These are phyloP conservation scores for Ustilago trichophora DNA, from an alignment of 1,284 basidiomycete genomes.

Conservation along the genomic window DNA sequence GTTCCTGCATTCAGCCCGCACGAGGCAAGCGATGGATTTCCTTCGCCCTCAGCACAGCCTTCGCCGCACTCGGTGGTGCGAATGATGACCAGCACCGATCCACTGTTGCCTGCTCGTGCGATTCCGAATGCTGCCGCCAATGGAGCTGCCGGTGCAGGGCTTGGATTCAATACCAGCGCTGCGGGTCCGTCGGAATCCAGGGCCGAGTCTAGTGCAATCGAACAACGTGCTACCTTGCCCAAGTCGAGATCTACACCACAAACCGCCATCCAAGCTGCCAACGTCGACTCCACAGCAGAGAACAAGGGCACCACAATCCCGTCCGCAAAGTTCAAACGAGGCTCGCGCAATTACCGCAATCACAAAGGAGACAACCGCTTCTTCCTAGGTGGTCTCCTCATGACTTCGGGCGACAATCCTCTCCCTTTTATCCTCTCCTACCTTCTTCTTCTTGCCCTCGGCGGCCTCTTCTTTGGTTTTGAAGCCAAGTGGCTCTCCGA, in stretches of 20 bases:
- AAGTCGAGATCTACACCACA: not conserved
- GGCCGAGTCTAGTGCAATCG: not conserved
- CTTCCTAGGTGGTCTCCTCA: constrained; percentile 50
- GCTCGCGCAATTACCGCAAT: constrained; percentile 37
- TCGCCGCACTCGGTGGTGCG: constrained; percentile 31
- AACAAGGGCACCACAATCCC: not conserved
- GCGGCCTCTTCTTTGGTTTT: constrained; percentile 58
- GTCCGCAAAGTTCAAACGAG: constrained; percentile 1
- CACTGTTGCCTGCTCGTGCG: constrained; percentile 19
- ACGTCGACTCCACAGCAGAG: not conserved
- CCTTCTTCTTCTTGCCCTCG: constrained; percentile 44
- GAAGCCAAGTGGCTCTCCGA: constrained; percentile 52
- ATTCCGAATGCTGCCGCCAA: constrained; percentile 1
- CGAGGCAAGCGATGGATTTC: constrained; percentile 15
- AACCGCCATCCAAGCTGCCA: not conserved
- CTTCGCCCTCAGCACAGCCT: constrained; percentile 10
- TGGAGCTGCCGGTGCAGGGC: not conserved
- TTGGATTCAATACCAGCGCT: constrained; percentile 4
- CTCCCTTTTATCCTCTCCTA: constrained; percentile 51
- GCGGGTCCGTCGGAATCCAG: not conserved
- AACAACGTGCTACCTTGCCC: constrained; percentile 9
- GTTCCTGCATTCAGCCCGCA: constrained; percentile 1
- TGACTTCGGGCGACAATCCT: constrained; percentile 58
- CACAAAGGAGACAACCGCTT: constrained; percentile 55
- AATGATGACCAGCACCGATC: constrained; percentile 40